These are phyloP conservation scores for Vitis cinerea DNA, from an alignment of 164 flowering plant species.

Conservation along the genomic window DNA sequence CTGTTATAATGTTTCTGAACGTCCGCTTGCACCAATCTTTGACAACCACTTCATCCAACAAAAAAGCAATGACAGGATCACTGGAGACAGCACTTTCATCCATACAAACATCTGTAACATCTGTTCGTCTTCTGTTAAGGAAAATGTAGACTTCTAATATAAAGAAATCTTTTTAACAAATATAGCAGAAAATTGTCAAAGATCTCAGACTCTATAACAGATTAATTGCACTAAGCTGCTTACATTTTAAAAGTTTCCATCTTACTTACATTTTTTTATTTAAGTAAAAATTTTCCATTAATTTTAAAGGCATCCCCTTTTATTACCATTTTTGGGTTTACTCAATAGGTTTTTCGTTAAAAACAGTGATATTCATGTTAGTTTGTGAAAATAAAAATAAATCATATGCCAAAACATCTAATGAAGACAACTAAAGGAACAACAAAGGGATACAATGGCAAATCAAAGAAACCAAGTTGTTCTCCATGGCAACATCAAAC, in stretches of 20 bases:
- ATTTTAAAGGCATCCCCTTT: neutral
- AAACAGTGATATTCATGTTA: too few relatives aligned
- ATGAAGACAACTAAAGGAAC: neutral
- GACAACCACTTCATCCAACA: conserved; percentile 96
- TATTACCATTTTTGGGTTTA: neutral
- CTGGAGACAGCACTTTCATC: conserved; percentile 98
- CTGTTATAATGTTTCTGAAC: conserved; percentile 48
- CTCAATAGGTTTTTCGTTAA: neutral
- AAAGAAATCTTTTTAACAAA: neutral
- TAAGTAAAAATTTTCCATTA: neutral
- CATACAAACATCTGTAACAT: conserved; percentile 98
- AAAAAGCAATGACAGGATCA: conserved; percentile 86
- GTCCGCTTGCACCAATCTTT: conserved; percentile 92
- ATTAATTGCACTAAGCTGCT: neutral
- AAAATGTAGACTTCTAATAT: conserved; percentile 16
- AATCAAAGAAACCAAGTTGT: conserved; percentile 81
- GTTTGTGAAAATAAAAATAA: neutral
- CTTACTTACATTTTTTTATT: neutral
- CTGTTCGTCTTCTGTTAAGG: conserved; percentile 58
- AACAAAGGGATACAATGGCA: conserved; percentile 92
- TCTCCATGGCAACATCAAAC: conserved; percentile 89
- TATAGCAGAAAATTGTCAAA: neutral
- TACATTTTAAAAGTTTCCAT: too few relatives aligned
- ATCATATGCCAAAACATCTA: neutral
- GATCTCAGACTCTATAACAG: neutral